These are phyloP conservation scores for Brachypodium distachyon DNA, from an alignment of 202 grass and related monocot species.

Conservation along the genomic window DNA sequence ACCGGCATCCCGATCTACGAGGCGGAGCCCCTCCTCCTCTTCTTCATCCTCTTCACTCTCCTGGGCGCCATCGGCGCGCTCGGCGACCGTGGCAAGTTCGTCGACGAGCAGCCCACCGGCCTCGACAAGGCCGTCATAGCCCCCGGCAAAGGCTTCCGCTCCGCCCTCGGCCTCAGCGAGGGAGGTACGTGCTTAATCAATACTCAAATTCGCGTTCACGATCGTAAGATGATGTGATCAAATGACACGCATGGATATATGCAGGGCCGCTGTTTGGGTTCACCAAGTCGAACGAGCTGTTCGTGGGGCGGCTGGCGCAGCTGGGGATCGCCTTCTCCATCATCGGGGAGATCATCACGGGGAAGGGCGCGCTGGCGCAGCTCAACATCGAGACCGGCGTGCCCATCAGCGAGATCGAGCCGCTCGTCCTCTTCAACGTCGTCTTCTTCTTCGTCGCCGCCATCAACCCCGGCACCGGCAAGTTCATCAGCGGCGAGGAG, in stretches of 20 bases:
- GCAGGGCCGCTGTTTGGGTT: constrained; percentile 90
- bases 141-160: constrained; percentile 76
- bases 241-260: background rate
- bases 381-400: constrained; percentile 98
- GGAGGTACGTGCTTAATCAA: constrained; percentile 75
- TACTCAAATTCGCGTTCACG: no score
- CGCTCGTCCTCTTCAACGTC: constrained; percentile 88
- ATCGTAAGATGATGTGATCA: no score
- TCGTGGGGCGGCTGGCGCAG: constrained; percentile 95
- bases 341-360: constrained; percentile 94
- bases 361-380: constrained; percentile 94
- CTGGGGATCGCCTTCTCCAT: constrained; percentile 95
- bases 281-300: constrained; percentile 99
- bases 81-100: constrained; percentile 77
- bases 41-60: constrained; percentile 99
- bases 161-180: constrained; percentile 72
- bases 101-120: constrained; percentile 61
- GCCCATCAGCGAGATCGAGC: constrained; percentile 92
- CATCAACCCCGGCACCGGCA: constrained; percentile 86
- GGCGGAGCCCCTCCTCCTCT: constrained; percentile 95
- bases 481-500: constrained; percentile 57
- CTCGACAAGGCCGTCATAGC: constrained; percentile 81
- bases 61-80: constrained; percentile 98
- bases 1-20: constrained; percentile 98
- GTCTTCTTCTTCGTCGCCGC: constrained; percentile 95